Base-by-base conservation (phyloP, 768 basidiomycete genomes). In the Trametes coccinea region DNA sequence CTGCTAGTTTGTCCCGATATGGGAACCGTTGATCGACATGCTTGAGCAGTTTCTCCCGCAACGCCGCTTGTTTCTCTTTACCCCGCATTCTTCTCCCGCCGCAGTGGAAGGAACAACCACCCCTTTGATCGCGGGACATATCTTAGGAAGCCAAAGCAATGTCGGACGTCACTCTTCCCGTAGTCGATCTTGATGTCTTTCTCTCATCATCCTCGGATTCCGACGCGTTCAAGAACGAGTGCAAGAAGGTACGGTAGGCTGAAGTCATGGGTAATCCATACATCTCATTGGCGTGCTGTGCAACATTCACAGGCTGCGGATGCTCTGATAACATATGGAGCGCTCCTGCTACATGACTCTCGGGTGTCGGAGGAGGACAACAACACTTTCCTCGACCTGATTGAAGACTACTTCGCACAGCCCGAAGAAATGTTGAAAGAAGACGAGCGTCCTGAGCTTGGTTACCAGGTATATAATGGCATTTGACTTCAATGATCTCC, bases 331-430 rank as follows among this genome's bases (percentile, higher is more conserved):
- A 79, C 80, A 40, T 94, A 90, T 61, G 95, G 95, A 2, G 95
- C 95, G 0, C 82, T 97, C 27, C 80, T 97, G 29, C 78, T 97
- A 43, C 87, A 84, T 56, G 95, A 97, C 73, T 89, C 89, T 13
- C 83, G 95, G 11, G 92, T 95, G 22, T 84, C 86, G 4, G 91
- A 93, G 69, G 78, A 84, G 27, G 90, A 93, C 73, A 98, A 98
- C 72, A 71, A 79, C 33, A 76, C 77, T 11, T 98, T 98, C 72
- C 82, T 98, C 43, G 90, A 97, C 76, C 79, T 96, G 49, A 80
- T 95, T 45, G 95, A 98, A 72, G 93, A 95, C 73, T 98, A 98
- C 74, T 98, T 98, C 70, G 80, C 82, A 6, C 94, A 94, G 71
- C 81, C 87, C 0, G 70, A 79, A 37, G 75, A 76, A 2, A 79